Evolutionary conservation across 1,284 basidiomycete genomes (phyloP).

Genomic region (Agroathelia rolfsii): DNA sequence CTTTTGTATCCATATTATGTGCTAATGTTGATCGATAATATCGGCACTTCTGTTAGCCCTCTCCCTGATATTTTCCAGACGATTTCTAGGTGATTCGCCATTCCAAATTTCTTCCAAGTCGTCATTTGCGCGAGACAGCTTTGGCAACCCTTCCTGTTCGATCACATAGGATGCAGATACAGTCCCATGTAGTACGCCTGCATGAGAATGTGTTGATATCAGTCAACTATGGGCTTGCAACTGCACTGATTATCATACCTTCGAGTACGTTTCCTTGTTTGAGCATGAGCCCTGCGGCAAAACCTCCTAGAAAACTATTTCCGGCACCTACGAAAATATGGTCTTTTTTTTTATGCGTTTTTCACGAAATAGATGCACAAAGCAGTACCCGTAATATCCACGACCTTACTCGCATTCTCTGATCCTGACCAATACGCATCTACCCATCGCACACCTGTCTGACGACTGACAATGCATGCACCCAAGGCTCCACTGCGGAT

Average conservation of each 20-base stretch:
- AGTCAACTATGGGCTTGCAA: constrained; percentile 1
- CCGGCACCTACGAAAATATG: constrained; percentile 61
- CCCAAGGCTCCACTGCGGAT: constrained; percentile 75
- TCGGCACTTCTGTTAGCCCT: constrained; percentile 17
- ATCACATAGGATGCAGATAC: constrained; percentile 79
- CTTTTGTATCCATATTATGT: constrained; percentile 13
- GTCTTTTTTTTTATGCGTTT: neutral
- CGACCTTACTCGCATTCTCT: constrained; percentile 39
- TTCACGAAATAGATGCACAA: constrained; percentile 6
- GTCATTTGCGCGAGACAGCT: constrained; percentile 23
- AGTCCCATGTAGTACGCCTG: constrained; percentile 63
- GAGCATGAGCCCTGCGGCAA: constrained; percentile 63
- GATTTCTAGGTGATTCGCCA: constrained; percentile 43
- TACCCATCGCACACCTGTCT: constrained; percentile 51
- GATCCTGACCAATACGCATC: constrained; percentile 61
- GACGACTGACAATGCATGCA: constrained; percentile 49
- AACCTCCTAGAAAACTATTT: constrained; percentile 79
- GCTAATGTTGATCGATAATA: constrained; percentile 23
- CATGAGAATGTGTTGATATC: constrained; percentile 8
- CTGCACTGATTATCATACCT: constrained; percentile 35
- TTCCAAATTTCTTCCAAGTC: constrained; percentile 51
- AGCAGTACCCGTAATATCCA: constrained; percentile 72
- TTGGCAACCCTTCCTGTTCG: constrained; percentile 73
- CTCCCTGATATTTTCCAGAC: constrained; percentile 42
- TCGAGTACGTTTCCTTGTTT: constrained; percentile 48